phyloP scores from a whole-genome alignment of 2,329 filamentous ascomycete genomes.

The Lecanosticta acicola region DNA sequence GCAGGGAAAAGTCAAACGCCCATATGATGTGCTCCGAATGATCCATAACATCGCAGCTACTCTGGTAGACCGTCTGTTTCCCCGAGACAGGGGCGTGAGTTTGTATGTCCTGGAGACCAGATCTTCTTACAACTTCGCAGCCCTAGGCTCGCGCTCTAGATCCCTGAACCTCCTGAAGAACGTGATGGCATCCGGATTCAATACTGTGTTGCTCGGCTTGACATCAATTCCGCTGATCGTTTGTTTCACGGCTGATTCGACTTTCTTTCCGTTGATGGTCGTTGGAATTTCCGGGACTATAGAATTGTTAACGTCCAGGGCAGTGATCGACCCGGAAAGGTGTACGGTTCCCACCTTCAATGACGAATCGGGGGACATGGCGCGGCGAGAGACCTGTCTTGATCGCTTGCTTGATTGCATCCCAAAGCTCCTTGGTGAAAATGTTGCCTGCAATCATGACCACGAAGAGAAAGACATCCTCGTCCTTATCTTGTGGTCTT shows the following conservation, averaged over 20 bases:
- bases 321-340: neutral
- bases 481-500: conserved; percentile 33
- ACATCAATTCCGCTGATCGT: conserved; percentile 37
- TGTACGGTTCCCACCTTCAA: conserved; percentile 22
- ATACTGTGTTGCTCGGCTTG: conserved; percentile 35
- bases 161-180: conserved; percentile 34
- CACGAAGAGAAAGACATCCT: conserved; percentile 39
- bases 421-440: conserved; percentile 25
- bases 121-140: conserved; percentile 1
- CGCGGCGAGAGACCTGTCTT: conserved; percentile 27
- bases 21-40: too few species aligned
- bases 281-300: conserved; percentile 35
- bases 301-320: neutral
- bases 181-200: conserved; percentile 36
- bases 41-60: too few species aligned
- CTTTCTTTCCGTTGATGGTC: conserved; percentile 47
- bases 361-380: conserved; percentile 40
- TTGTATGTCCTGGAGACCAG: too few species aligned
- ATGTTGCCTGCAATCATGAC: conserved; percentile 29
- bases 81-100: too few species aligned
- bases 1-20: too few species aligned
- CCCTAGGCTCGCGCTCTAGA: conserved; percentile 24
- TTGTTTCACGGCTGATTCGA: conserved; percentile 42
- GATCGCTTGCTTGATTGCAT: conserved; percentile 27
- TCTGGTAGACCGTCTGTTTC: too few species aligned